Conservation (phyloP, 306 rosid genomes). For the Vigna mungo region DNA sequence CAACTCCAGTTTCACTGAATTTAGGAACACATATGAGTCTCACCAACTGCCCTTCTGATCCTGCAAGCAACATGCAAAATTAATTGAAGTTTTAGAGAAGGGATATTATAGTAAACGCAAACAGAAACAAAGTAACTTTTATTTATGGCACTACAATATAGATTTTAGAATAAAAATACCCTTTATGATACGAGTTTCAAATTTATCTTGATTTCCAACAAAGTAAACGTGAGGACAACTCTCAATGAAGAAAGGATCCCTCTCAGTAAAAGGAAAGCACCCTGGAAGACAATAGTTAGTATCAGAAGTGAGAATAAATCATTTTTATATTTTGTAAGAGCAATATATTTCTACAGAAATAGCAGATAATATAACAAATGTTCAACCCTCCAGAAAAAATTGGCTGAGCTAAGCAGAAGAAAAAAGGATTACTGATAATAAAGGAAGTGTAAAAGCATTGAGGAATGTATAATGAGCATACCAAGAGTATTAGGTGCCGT, state of each 20-base stretch:
- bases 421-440: conserved; percentile 27
- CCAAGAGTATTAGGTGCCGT: conserved; percentile 99
- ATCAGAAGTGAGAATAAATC: conserved; percentile 29
- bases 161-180: conserved; percentile 60
- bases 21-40: conserved; percentile 86
- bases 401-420: conserved; percentile 30
- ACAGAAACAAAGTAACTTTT: neutral
- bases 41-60: conserved; percentile 87
- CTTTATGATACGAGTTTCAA: conserved; percentile 66
- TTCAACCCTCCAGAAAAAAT: conserved; percentile 22
- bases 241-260: conserved; percentile 89
- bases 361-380: conserved; percentile 19
- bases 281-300: conserved; percentile 60
- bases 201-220: conserved; percentile 87
- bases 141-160: neutral
- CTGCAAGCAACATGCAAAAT: conserved; percentile 53
- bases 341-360: conserved; percentile 38
- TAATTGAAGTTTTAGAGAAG: conserved; percentile 24
- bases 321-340: neutral
- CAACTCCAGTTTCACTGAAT: conserved; percentile 86
- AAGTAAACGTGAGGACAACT: conserved; percentile 95
- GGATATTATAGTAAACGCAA: conserved; percentile 39
- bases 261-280: conserved; percentile 89
- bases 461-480: conserved; percentile 49
- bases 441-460: conserved; percentile 30